A percentile compares a stretch with the other conserved stretches of the same genome.
Evolutionary conservation across 176 grass and related monocot species (phyloP).

Genomic region (Eragrostis nindensis): DNA sequence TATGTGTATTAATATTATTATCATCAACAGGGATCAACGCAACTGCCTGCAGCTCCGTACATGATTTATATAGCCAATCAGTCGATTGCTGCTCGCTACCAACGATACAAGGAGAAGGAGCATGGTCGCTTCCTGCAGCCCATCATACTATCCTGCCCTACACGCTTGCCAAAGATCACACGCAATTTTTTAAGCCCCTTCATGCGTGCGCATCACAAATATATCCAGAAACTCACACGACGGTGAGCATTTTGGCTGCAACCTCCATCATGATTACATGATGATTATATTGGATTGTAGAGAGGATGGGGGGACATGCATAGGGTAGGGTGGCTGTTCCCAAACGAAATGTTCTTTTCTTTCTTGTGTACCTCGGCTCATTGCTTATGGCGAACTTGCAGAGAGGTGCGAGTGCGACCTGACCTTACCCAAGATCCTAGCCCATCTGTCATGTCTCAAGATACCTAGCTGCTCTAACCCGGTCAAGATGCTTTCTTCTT

Average conservation of each 20-base stretch:
- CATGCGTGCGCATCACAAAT: conserved; percentile 8
- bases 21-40: background rate
- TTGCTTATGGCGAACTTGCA: too few species aligned
- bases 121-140: conserved; percentile 12
- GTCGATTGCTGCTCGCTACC: conserved; percentile 26
- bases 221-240: conserved; percentile 19
- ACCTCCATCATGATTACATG: conserved; percentile 19
- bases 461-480: background rate
- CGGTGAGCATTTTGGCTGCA: background rate
- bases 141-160: background rate
- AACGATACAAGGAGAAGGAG: conserved; percentile 33
- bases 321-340: too few species aligned
- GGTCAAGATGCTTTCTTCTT: conserved; percentile 19
- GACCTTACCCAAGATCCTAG: background rate
- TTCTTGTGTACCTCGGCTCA: too few species aligned
- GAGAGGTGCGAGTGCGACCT: background rate
- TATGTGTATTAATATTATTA: background rate
- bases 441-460: conserved; percentile 44
- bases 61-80: too few species aligned
- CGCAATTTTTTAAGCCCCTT: background rate
- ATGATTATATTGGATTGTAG: background rate
- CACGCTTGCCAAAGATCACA: conserved; percentile 9
- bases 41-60: background rate
- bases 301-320: too few species aligned
- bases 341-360: background rate